A percentile compares a stretch with the other conserved stretches of the same genome.
Evolutionary conservation across 116 monocot genomes (phyloP).

Genomic region (Zostera marina): DNA sequence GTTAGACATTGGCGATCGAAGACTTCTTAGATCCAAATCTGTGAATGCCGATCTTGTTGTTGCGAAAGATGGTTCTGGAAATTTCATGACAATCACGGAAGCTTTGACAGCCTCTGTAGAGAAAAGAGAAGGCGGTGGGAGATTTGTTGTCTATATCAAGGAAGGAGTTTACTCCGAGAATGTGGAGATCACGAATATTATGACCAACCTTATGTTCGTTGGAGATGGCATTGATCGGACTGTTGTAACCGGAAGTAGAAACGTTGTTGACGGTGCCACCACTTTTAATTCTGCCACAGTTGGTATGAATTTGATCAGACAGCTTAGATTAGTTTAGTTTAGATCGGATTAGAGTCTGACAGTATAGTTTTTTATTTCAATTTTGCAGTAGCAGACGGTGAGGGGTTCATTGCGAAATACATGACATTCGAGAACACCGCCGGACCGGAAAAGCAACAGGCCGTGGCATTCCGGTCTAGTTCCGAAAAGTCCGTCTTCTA

Average conservation of each 20-base stretch:
- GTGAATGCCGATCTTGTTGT: slow-evolving; percentile 18
- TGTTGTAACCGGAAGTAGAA: slow-evolving; percentile 23
- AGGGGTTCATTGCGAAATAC: too few species aligned
- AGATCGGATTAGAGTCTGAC: too few species aligned
- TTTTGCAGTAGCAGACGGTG: too few species aligned
- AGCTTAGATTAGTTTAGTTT: too few species aligned
- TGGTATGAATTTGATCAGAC: too few species aligned
- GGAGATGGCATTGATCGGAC: slow-evolving; percentile 27
- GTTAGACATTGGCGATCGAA: slow-evolving; percentile 15
- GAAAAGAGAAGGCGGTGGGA: not conserved
- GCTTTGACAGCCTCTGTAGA: slow-evolving; percentile 15
- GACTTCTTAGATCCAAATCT: slow-evolving; percentile 14
- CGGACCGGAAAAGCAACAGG: too few species aligned
- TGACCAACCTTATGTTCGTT: slow-evolving; percentile 28
- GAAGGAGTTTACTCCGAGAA: slow-evolving; percentile 23
- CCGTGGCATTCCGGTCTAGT: too few species aligned
- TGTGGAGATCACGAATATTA: slow-evolving; percentile 13
- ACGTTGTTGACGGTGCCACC: slow-evolving; percentile 21
- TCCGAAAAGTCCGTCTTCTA: too few species aligned
- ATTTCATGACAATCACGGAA: slow-evolving; percentile 18
- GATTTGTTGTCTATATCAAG: slow-evolving; percentile 6
- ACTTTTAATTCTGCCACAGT: slow-evolving; percentile 34
- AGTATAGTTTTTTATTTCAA: too few species aligned
- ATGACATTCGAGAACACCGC: too few species aligned
- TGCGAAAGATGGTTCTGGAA: slow-evolving; percentile 24